These are phyloP conservation scores for Lactarius quietus DNA, from an alignment of 768 basidiomycete genomes.

Conservation along the genomic window DNA sequence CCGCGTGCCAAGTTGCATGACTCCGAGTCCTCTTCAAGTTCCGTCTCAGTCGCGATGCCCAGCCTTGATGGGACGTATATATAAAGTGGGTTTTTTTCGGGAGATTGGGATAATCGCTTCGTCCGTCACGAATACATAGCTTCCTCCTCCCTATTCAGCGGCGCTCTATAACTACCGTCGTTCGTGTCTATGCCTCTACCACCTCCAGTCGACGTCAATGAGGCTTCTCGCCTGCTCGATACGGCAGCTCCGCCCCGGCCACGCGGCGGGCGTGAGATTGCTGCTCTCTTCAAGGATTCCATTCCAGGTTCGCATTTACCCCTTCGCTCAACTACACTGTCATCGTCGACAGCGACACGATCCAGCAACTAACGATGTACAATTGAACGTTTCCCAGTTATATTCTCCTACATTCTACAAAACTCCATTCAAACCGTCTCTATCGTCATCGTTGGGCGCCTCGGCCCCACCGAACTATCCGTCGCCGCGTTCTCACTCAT, in stretches of 20 bases:
- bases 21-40: background rate
- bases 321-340: background rate
- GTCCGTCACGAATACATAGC: background rate
- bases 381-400: slow-evolving; percentile 40
- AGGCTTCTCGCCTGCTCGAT: slow-evolving; percentile 17
- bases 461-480: slow-evolving; percentile 67
- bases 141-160: slow-evolving; percentile 1
- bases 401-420: slow-evolving; percentile 67
- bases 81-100: background rate
- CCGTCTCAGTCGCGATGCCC: background rate
- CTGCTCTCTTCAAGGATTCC: slow-evolving; percentile 22
- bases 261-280: slow-evolving; percentile 23
- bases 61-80: background rate
- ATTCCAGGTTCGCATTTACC: slow-evolving; percentile 16
- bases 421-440: slow-evolving; percentile 70
- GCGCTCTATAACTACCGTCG: background rate
- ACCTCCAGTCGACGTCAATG: background rate
- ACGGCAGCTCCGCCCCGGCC: slow-evolving; percentile 17
- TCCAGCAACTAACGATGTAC: background rate
- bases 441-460: slow-evolving; percentile 58
- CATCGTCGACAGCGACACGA: background rate
- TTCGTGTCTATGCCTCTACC: background rate
- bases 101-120: background rate
- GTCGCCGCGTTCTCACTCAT: slow-evolving; percentile 71
- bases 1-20: background rate